Evolutionary conservation across 225 moss, liverwort and hornwort species (phyloP), one percentile per base, ranked within the genome.

Genomic region (Straminergon stramineum): DNA sequence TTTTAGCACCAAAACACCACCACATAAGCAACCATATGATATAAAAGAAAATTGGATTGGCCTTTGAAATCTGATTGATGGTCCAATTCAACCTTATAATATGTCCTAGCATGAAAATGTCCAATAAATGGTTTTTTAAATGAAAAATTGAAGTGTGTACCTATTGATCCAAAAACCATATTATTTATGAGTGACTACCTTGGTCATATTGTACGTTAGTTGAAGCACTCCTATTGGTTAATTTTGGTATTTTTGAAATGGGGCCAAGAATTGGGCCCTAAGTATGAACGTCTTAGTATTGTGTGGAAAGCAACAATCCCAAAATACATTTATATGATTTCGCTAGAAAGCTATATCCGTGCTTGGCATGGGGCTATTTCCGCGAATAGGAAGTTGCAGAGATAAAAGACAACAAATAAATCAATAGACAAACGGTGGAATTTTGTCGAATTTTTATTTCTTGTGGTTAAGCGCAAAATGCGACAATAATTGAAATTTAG

Each of bases 51-150:
- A 48, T 18, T 28, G 3, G 16, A 2, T 2, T 7, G 6, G 3
- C 45, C 17, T 45, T 73, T 28, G 10, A 28, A 39, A 2, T 45
- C 1, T 74, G 5, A 74, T 45, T 28, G 73, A 43, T 16, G 45
- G 10, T 5, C 10, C 8, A 74, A 28, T 10, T 43, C 17, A 39
- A 30, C 28, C 24, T 4, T 17, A 0, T 17, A 75, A 74, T 6
- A 30, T 17, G 17, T 2, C 0, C 1, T 4, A 18, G 15, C 11
- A 0, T 30, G 10, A 31, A 74, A 48, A 19, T 31, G 4, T 18
- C 2, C 0, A 2, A 30, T 45, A 17, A 30, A 75, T 48, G 17
- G 11, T 18, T 75, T 48, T 48, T 31, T 4, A 75, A 16, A 30
- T 11, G 2, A 74, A 27, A 16, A 73, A 73, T 9, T 73, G 45